Base-by-base conservation (phyloP, 2,329 filamentous ascomycete species). In the Fusarium luffae region DNA sequence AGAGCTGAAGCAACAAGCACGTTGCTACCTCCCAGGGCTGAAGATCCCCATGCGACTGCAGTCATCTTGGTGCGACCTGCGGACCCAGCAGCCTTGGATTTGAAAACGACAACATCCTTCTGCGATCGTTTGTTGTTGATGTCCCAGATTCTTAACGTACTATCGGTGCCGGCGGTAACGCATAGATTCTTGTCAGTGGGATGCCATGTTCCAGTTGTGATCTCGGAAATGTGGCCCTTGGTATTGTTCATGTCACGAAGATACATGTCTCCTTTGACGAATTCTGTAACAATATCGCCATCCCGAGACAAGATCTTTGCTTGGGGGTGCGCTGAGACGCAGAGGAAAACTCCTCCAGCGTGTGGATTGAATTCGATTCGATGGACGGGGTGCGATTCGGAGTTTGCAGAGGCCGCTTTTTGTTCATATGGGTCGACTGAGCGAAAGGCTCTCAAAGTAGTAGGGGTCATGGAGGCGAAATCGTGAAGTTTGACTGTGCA, bases 181-280 rank as follows among this genome's bases (percentile, higher is more conserved):
- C 93, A 97, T 1, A 94, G 74, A 71, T 97, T 94, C 75, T 87
- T 90, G 77, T 98, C 90, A 4, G 90, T 90, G 1, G 96, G 96
- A 79, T 95, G 93, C 96, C 96, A 99, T 41, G 91, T 92, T 23
- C 93, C 95, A 23, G 91, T 92, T 5, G 93, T 94, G 42, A 98
- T 88, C 80, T 98, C 96, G 6, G 94, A 94, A 54, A 98, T 90
- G 80, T 99, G 96, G 2, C 96, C 96, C 78, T 98, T 98, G 7
- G 96, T 99, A 78, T 98, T 94, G 80, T 98, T 89, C 92, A 98
- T 97, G 79, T 99, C 96, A 57, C 95, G 88, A 71, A 99, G 82
- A 76, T 99, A 99, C 94, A 98, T 98, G 78, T 99, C 96, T 47
- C 96, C 96, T 81, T 99, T 99, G 72, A 94, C 91, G 71, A 97